Conservation (phyloP, 169 alveolate species). For the Eimeria sp. region DNA sequence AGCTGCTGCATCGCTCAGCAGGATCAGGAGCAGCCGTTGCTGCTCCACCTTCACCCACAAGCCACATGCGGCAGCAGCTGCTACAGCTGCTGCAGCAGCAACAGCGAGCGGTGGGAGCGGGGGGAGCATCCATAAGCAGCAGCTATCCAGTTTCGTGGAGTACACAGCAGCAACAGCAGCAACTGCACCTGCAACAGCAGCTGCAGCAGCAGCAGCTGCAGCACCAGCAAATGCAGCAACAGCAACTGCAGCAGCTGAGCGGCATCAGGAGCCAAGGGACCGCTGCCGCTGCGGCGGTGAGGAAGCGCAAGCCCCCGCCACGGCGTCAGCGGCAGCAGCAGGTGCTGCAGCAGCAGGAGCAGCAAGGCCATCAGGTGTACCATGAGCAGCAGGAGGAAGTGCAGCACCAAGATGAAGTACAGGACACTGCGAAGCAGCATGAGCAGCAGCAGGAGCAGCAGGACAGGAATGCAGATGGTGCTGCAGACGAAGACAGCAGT, state of each 20-base stretch:
- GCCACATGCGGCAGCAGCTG: neutral
- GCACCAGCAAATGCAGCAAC: neutral
- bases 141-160: neutral
- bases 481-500: neutral
- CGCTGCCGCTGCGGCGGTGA: neutral
- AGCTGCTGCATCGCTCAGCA: neutral
- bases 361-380: too few species aligned
- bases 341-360: neutral
- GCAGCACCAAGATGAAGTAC: neutral
- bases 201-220: neutral
- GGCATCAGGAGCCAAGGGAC: neutral
- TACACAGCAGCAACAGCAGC: too few species aligned
- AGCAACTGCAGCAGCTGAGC: neutral
- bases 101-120: neutral
- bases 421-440: neutral
- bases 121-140: neutral
- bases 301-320: neutral
- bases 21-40: neutral
- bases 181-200: too few species aligned
- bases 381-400: too few species aligned
- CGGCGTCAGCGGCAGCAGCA: conserved; percentile 8
- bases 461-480: too few species aligned
- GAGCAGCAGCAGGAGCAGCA: too few species aligned
- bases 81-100: neutral
- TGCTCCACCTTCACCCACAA: neutral